phyloP scores from a whole-genome alignment of 345 rosid species.

The Ailanthus altissimus region DNA sequence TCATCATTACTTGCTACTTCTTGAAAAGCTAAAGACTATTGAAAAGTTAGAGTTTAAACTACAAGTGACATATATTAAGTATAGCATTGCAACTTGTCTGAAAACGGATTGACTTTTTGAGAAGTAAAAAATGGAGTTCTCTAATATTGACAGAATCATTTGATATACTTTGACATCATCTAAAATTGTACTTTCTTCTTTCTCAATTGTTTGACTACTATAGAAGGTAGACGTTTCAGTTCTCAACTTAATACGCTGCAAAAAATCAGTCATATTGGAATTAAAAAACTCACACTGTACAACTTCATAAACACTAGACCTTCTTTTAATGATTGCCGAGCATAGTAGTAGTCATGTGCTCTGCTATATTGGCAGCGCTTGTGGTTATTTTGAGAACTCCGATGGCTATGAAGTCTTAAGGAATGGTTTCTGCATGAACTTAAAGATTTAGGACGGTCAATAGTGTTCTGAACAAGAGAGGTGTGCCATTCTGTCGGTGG shows the following conservation, averaged over 20 bases:
- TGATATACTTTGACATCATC: background rate
- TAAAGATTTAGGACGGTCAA: background rate
- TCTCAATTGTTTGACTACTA: background rate
- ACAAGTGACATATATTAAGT: background rate
- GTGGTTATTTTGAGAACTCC: slow-evolving; percentile 4
- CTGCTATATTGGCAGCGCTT: background rate
- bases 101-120: background rate
- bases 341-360: background rate
- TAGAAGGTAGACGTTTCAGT: background rate
- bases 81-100: background rate
- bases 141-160: background rate
- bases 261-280: background rate
- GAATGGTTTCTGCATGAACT: background rate
- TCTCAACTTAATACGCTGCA: background rate
- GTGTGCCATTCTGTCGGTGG: background rate
- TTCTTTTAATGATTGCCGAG: background rate
- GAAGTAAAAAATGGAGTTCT: background rate
- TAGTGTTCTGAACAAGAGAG: background rate
- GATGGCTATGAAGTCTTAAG: background rate
- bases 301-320: background rate
- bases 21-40: background rate
- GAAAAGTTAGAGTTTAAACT: background rate
- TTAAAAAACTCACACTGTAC: background rate
- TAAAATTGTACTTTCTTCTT: background rate
- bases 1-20: background rate